Evolutionary conservation across 83 land plant species (phyloP).

Genomic region (Diphasiastrum complanatum): DNA sequence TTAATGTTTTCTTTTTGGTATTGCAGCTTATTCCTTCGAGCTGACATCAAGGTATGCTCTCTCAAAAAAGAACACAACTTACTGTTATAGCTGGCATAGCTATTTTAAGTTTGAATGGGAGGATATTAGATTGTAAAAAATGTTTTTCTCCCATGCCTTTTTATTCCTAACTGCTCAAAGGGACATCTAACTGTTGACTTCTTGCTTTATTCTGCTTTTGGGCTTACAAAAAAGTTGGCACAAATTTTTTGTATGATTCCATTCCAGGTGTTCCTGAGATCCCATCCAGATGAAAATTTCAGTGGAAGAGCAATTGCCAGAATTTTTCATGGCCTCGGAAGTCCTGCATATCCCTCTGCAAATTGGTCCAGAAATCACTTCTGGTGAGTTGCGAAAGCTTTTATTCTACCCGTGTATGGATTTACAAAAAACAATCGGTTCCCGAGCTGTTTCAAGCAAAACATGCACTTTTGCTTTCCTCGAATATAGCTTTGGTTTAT

Average conservation of each 20-base stretch:
- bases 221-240: too few species aligned
- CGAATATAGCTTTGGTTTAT: too few species aligned
- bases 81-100: too few species aligned
- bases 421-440: not conserved
- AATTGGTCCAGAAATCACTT: conserved; percentile 80
- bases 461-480: not conserved
- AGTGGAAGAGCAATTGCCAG: conserved; percentile 91
- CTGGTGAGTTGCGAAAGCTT: conserved; percentile 42
- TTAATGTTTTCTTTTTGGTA: too few species aligned
- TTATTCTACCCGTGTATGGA: not conserved
- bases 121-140: not conserved
- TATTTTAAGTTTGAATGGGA: too few species aligned
- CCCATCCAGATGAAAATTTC: conserved; percentile 49
- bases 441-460: not conserved
- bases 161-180: not conserved
- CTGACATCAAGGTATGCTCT: conserved; percentile 87
- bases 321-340: conserved; percentile 76
- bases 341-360: conserved; percentile 83
- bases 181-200: too few species aligned
- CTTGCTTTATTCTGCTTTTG: too few species aligned
- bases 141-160: not conserved
- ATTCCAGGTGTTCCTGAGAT: conserved; percentile 65
- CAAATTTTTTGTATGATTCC: not conserved
- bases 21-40: conserved; percentile 75
- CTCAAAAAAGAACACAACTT: too few species aligned